Conservation (phyloP, 73 alveolate species). For the Symbiodinium natans region DNA sequence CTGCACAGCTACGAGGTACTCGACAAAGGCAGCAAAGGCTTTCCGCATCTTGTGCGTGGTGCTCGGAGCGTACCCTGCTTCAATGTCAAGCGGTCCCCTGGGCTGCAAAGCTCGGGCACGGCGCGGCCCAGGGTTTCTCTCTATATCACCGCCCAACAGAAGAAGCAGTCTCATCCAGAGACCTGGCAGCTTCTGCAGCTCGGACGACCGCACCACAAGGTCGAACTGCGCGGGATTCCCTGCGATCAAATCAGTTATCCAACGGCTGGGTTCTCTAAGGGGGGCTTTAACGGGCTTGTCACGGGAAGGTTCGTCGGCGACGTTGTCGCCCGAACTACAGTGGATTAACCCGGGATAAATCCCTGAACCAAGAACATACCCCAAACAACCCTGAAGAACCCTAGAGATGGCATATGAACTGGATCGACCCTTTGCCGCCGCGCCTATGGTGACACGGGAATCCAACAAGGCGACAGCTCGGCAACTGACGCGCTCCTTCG, state of each 20-base stretch:
- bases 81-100: not conserved
- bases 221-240: not conserved
- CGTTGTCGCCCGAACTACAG: not conserved
- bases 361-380: not conserved
- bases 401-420: not conserved
- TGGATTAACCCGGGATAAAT: not conserved
- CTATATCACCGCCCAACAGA: conserved; percentile 17
- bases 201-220: not conserved
- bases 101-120: not conserved
- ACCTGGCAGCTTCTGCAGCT: not conserved
- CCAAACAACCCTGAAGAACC: not conserved
- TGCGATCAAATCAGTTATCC: not conserved
- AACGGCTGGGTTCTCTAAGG: not conserved
- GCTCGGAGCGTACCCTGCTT: not conserved
- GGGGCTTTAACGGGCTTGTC: not conserved
- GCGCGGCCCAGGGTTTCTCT: conserved; percentile 1
- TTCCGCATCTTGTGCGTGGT: not conserved
- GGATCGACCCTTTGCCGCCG: conserved; percentile 20
- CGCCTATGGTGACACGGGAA: not conserved
- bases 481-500: not conserved
- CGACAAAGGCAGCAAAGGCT: not conserved
- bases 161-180: conserved; percentile 19
- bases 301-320: not conserved
- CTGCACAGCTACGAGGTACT: too few species aligned
- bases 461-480: not conserved